Conservation (phyloP, 108 stramenopile genomes). For the Halocafeteria seosinensis region DNA sequence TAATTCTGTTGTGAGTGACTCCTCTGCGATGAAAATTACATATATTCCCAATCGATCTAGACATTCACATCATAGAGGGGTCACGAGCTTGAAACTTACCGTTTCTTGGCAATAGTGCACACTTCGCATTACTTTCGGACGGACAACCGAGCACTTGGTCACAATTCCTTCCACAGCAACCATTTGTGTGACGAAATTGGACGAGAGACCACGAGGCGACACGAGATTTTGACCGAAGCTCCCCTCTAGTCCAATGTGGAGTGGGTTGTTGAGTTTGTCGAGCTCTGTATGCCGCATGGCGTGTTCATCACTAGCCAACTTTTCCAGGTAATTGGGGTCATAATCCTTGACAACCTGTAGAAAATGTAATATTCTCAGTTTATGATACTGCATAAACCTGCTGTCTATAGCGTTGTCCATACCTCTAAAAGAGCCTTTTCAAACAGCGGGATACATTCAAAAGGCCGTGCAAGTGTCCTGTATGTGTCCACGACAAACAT, state of each 20-base stretch:
- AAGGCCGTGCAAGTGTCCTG: neutral
- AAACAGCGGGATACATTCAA: neutral
- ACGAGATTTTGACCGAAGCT: slow-evolving; percentile 25
- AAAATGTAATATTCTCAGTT: too few species aligned
- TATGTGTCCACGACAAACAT: neutral
- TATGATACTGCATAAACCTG: neutral
- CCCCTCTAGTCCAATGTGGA: slow-evolving; percentile 36
- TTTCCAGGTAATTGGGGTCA: neutral
- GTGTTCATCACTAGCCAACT: neutral
- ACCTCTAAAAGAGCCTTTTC: slow-evolving; percentile 4
- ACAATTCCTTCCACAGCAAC: slow-evolving; percentile 96
- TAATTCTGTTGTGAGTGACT: slow-evolving; percentile 57
- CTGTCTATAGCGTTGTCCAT: neutral
- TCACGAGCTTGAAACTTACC: neutral
- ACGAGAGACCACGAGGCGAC: slow-evolving; percentile 18
- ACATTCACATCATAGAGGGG: too few species aligned
- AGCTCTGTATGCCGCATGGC: neutral
- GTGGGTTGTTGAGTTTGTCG: neutral
- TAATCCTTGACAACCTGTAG: neutral
- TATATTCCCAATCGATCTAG: too few species aligned
- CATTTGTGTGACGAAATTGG: slow-evolving; percentile 26
- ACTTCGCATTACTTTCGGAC: slow-evolving; percentile 84
- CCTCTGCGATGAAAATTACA: slow-evolving; percentile 16
- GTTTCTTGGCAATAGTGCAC: slow-evolving; percentile 89
- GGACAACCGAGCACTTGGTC: slow-evolving; percentile 77